Evolutionary conservation across 768 basidiomycete genomes (phyloP), one percentile per base, ranked within the genome.

Genomic region (Mycena vitilis): DNA sequence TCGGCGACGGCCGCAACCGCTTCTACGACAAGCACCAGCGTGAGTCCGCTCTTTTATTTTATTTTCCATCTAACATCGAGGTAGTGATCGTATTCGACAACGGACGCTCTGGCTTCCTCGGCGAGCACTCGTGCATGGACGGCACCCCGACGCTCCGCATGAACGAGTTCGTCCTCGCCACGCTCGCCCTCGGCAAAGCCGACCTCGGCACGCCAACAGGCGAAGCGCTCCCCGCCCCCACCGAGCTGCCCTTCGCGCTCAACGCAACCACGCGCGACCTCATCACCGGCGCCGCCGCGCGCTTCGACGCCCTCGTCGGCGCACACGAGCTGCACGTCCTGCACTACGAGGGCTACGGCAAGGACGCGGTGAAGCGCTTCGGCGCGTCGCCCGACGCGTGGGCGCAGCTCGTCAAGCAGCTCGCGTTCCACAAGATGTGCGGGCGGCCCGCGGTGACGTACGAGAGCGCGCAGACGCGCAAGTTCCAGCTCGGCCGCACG

Each of bases 21-120:
- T 99, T 93, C 85, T 98, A 91, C 76, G 98, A 99, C 84, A 99
- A 99, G 80, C 97, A 99, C 76, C 94, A 99, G 76, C 75, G 95
- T 95, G 77, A 40, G 91, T 84, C 6, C 48, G 22, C 34, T n/a
- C 30, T 53, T 25, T 49, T 20, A 34, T 4, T 60, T 36, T 51
- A 37, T 22, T 64, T 15, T 37, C 52, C 13, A 36, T 49, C 65
- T 66, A 37, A 55, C n/a, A 60, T 61, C 60, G n/a, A n/a, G 36
- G 15, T 75, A 96, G 95, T 98, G 61, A 89, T 99, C 74, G 94
- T 99, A 10, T 97, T 94, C 75, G 95, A 95, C 66, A 95, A 96
- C 73, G 98, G 95, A 53, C 94, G 95, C 44, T 95, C 95, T 25
- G 97, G 94, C 0, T 99, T 99, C 87, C 82, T 95, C 0, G 94